phyloP scores from a whole-genome alignment of 2,329 filamentous ascomycete species.

The Colletotrichum navitas region DNA sequence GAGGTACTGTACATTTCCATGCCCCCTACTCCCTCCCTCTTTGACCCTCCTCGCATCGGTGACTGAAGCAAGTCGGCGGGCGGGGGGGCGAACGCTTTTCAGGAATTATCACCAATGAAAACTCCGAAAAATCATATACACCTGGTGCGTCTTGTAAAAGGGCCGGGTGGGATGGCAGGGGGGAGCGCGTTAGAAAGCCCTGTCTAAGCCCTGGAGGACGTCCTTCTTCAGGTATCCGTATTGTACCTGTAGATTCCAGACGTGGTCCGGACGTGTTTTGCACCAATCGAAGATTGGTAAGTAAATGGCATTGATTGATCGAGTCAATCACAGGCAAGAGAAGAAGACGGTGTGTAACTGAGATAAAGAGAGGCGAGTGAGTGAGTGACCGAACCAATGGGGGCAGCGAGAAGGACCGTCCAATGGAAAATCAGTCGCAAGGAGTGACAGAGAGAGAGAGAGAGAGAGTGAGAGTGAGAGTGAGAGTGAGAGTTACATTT shows the following conservation, averaged over 20 bases:
- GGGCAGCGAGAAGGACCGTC: neutral
- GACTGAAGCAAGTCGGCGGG: constrained; percentile 21
- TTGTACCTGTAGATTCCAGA: neutral
- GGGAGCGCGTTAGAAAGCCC: constrained; percentile 14
- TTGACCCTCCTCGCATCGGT: constrained; percentile 11
- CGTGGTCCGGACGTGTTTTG: constrained; percentile 23
- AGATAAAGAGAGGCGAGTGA: neutral
- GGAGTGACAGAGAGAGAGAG: too few relatives aligned
- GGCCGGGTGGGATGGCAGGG: constrained; percentile 18
- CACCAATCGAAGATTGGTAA: constrained; percentile 32
- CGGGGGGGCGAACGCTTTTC: constrained; percentile 42
- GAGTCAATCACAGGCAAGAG: constrained; percentile 35
- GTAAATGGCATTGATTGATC: neutral
- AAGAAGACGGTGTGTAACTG: constrained; percentile 6
- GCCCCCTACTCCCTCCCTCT: neutral
- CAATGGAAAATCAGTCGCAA: constrained; percentile 21
- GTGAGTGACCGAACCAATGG: constrained; percentile 12
- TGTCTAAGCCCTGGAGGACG: constrained; percentile 24
- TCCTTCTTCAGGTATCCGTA: constrained; percentile 7
- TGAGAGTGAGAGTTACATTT: neutral
- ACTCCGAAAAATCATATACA: constrained; percentile 44
- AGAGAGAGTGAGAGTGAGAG: too few relatives aligned
- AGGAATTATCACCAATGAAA: constrained; percentile 53
- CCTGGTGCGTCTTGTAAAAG: constrained; percentile 19
- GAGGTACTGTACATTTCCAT: neutral